phyloP scores from a whole-genome alignment of 2,329 filamentous ascomycete species.

The Colletotrichum aenigma region DNA sequence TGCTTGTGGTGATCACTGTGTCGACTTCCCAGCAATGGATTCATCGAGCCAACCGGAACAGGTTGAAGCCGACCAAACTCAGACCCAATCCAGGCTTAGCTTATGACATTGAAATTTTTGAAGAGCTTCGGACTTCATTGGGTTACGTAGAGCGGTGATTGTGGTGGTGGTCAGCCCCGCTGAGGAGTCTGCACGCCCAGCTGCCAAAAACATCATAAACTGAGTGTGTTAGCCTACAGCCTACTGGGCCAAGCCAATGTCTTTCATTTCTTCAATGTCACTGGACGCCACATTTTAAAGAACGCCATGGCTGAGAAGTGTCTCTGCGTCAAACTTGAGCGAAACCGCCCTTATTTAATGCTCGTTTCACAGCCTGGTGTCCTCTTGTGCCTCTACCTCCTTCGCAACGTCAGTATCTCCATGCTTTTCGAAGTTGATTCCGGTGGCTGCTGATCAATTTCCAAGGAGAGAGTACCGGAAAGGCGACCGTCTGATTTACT shows the following conservation, averaged over 20 bases:
- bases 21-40: background rate
- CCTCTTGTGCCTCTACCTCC: background rate
- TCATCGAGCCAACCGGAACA: background rate
- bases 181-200: background rate
- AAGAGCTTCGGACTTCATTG: background rate
- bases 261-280: background rate
- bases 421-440: accelerated
- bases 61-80: background rate
- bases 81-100: background rate
- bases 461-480: background rate
- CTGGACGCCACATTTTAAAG: background rate
- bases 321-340: background rate
- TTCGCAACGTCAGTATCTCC: background rate
- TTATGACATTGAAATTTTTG: background rate
- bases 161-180: background rate
- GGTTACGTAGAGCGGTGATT: background rate
- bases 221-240: background rate
- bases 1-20: background rate
- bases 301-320: background rate
- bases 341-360: background rate
- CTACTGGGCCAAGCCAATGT: background rate
- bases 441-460: background rate
- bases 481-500: background rate
- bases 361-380: background rate
- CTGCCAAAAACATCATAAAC: background rate